These are phyloP conservation scores for Kuraishia molischiana DNA, from an alignment of 805 yeast genomes.

Conservation along the genomic window DNA sequence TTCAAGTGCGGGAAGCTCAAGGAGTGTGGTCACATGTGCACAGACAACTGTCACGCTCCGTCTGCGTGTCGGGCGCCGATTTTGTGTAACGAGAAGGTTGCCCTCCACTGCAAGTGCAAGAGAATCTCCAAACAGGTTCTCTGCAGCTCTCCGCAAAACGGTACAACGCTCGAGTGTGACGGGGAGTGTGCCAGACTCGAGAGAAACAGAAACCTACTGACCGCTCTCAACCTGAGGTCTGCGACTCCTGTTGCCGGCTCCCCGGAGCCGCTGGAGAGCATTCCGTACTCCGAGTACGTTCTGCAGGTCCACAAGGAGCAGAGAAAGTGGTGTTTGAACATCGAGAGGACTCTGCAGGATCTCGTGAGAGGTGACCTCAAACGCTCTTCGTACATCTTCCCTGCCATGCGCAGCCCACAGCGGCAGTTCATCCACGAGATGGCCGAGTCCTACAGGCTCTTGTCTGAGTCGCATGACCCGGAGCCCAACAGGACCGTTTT, in stretches of 20 bases:
- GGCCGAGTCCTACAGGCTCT: conserved; percentile 47
- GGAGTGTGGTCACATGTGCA: conserved; percentile 65
- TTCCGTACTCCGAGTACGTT: conserved; percentile 34
- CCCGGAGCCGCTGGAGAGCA: conserved; percentile 2
- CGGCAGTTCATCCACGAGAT: conserved; percentile 63
- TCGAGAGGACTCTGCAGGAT: conserved; percentile 42
- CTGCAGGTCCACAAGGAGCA: conserved; percentile 43
- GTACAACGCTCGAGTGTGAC: conserved; percentile 49
- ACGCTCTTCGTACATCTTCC: conserved; percentile 44
- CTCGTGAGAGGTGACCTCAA: conserved; percentile 33
- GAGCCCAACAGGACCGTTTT: conserved; percentile 74
- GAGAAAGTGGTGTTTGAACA: conserved; percentile 54
- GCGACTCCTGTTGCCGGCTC: conserved; percentile 5
- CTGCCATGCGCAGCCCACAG: conserved; percentile 64
- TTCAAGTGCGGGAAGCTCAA: conserved; percentile 46
- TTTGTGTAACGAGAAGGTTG: conserved; percentile 42
- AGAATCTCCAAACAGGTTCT: conserved; percentile 31
- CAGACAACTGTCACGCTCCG: conserved; percentile 53
- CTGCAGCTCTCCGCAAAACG: conserved; percentile 39
- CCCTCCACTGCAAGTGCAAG: conserved; percentile 57
- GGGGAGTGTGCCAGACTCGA: conserved; percentile 53
- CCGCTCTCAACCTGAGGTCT: conserved; percentile 42
- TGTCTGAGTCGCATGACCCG: conserved; percentile 67
- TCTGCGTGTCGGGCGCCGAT: conserved; percentile 38
- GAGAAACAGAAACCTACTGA: conserved; percentile 52